Percentiles rank a stretch among this genome's conserved stretches.
Conservation (phyloP, 306 rosid species). For the Benincasa hispida region DNA sequence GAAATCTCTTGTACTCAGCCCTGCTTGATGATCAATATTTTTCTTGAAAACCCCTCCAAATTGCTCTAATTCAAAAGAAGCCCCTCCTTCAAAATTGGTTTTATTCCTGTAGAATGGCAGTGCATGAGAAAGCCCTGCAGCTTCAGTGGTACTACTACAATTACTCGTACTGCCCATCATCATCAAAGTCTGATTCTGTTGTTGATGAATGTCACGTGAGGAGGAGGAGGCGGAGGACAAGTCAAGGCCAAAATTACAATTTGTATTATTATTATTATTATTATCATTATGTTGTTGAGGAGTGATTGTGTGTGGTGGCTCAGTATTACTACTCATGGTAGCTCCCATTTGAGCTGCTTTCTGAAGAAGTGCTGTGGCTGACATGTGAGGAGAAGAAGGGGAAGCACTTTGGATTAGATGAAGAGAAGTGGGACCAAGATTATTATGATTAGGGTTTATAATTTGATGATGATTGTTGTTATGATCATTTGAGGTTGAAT, state of each 20-base stretch:
- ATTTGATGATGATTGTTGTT: constrained; percentile 5
- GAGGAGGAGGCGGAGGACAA: constrained; percentile 28
- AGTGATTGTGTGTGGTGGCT: background rate
- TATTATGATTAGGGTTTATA: constrained; percentile 74
- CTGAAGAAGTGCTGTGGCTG: constrained; percentile 95
- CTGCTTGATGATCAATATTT: background rate
- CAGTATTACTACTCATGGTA: constrained; percentile 36
- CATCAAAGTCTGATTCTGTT: background rate
- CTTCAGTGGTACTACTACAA: background rate
- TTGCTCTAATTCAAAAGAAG: constrained; percentile 43
- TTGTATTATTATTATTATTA: background rate
- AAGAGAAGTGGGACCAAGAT: constrained; percentile 51
- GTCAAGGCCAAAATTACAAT: constrained; percentile 26
- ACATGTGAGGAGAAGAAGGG: constrained; percentile 60
- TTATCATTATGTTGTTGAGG: background rate
- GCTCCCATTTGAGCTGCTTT: constrained; percentile 97
- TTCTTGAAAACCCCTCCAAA: constrained; percentile 29
- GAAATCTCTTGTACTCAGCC: constrained; percentile 46
- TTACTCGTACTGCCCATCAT: background rate
- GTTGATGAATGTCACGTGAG: constrained; percentile 27
- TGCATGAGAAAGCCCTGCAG: background rate
- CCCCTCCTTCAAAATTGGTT: constrained; percentile 1
- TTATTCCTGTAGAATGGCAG: background rate
- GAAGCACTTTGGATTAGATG: constrained; percentile 24
- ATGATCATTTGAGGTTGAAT: background rate